These are phyloP conservation scores for Verticillium longisporum DNA, from an alignment of 2,329 filamentous ascomycete species.

Conservation along the genomic window DNA sequence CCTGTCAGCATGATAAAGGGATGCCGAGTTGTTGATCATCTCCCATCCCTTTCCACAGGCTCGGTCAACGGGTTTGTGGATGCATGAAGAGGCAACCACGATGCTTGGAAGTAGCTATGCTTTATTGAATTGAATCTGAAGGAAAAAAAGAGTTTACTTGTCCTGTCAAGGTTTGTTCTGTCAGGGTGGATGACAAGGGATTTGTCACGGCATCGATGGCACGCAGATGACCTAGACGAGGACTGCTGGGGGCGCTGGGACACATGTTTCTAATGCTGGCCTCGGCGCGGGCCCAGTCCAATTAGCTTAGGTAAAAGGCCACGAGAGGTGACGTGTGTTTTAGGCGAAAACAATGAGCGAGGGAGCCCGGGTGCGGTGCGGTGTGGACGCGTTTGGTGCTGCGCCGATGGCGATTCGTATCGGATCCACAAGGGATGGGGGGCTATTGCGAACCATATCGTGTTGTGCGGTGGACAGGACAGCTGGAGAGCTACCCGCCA, in stretches of 20 bases:
- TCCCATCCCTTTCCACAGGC: neutral
- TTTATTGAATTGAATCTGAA: neutral
- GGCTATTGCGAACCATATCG: neutral
- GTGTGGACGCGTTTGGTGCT: neutral
- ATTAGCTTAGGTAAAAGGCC: neutral
- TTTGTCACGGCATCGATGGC: no score
- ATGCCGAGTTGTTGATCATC: neutral
- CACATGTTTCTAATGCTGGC: neutral
- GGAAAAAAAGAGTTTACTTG: no score
- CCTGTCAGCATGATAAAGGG: neutral
- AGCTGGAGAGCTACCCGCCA: no score
- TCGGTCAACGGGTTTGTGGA: neutral
- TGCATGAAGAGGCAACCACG: neutral
- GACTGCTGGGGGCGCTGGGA: neutral
- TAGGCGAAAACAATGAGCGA: neutral
- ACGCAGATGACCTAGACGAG: neutral
- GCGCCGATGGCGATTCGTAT: neutral
- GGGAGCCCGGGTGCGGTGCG: neutral
- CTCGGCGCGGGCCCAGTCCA: neutral
- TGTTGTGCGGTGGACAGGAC: neutral
- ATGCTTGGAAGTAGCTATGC: neutral
- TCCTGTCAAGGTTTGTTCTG: no score
- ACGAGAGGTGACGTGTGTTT: neutral
- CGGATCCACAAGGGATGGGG: neutral
- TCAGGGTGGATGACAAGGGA: no score